Base-by-base conservation (phyloP, 495 filamentous ascomycete genomes). In the Schizothecium vesticola region DNA sequence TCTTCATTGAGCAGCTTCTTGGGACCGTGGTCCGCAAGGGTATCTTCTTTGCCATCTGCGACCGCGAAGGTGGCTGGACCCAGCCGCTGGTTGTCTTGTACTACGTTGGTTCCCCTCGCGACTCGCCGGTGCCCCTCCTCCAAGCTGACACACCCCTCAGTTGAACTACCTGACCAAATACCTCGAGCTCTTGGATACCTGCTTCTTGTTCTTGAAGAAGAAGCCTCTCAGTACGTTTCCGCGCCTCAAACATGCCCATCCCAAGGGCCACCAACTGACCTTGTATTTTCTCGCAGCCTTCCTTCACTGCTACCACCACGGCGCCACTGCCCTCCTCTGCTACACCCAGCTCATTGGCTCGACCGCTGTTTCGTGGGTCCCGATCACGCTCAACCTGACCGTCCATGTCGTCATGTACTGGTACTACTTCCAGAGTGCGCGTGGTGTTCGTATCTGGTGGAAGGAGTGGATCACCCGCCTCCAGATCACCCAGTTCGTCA, bases 391-490 rank as follows among this genome's bases (percentile, higher is more conserved):
- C 59, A 94, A 94, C 81, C 79, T 94, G 73, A 86, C 84, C 43
- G 91, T 94, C 33, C 90, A 93, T 78, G 89, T 92, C 68, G 87
- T 92, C 72, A 92, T 88, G 86, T 88, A 88, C 81, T 87, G 85
- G 86, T 87, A 87, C 78, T 94, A 94, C 82, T 93, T 94, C 88
- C 91, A 93, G 81, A 87, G 88, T 74, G 90, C 91, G 13, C 89
- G 91, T 70, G 91, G 91, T 70, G 85, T 94, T 79, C 84, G 84
- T 68, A 92, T 94, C 78, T 93, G 91, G 91, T 94, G 91, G 91
- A 94, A 94, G 85, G 88, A 93, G 78, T 94, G 91, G 87, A 92
- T 94, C 79, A 94, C 91, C 69, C 86, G 90, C 72, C 89, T 94
- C 68, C 91, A 94, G 78, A 94, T 94, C 78, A 84, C 86, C 73